phyloP scores from a whole-genome alignment of 352 stramenopile genomes.

The Phytophthora syringae region DNA sequence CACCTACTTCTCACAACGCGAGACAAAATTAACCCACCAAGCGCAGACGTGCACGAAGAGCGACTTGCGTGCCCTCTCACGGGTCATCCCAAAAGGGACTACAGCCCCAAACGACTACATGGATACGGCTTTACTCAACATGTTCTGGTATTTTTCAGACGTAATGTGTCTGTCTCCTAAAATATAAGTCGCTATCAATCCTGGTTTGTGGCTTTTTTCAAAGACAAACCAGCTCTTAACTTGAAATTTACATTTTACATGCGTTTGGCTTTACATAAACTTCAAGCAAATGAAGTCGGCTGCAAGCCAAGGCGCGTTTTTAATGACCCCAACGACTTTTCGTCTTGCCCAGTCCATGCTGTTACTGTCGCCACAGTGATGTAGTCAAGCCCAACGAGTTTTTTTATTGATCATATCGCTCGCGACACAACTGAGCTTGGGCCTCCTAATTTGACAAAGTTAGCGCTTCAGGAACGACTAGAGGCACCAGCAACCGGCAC shows the following conservation, averaged over 20 bases:
- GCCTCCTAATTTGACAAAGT: too few species aligned
- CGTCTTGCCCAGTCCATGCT: slow-evolving; percentile 7
- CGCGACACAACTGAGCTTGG: neutral
- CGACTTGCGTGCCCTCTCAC: neutral
- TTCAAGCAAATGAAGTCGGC: slow-evolving; percentile 16
- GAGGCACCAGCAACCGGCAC: too few species aligned
- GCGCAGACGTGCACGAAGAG: slow-evolving; percentile 8
- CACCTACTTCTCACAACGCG: slow-evolving; percentile 9
- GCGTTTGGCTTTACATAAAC: slow-evolving; percentile 15
- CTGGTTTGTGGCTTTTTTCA: slow-evolving; percentile 2
- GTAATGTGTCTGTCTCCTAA: neutral
- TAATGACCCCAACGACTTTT: slow-evolving; percentile 5
- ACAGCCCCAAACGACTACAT: slow-evolving; percentile 1
- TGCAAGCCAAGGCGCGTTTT: slow-evolving; percentile 9
- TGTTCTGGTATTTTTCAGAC: slow-evolving; percentile 3
- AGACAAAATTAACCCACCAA: slow-evolving; percentile 10
- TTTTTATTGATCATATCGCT: slow-evolving; percentile 14
- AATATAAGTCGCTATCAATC: slow-evolving; percentile 3
- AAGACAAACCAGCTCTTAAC: neutral
- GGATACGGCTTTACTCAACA: neutral
- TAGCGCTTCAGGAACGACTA: neutral
- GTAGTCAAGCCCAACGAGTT: slow-evolving; percentile 1
- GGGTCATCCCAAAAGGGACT: neutral
- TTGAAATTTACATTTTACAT: neutral
- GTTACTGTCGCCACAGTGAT: slow-evolving; percentile 8